Evolutionary conservation across 2,329 filamentous ascomycete genomes (phyloP).

Genomic region (Colletotrichum viniferum): DNA sequence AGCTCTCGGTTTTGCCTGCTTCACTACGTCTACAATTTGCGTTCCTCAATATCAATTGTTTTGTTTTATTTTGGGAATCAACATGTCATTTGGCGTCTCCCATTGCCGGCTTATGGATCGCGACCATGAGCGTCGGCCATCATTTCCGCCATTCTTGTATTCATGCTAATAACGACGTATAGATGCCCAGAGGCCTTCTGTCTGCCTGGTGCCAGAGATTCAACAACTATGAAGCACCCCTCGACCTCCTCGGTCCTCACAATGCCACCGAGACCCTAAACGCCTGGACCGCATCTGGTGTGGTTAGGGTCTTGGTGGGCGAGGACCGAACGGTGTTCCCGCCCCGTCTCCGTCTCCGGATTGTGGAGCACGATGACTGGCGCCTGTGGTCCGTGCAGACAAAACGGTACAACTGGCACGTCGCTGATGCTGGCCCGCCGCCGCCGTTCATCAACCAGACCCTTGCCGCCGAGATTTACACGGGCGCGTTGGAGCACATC

Average conservation of each 20-base stretch:
- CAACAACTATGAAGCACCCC: background rate
- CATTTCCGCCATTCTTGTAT: background rate
- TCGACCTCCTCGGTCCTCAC: background rate
- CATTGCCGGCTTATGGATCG: background rate
- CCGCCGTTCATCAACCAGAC: background rate
- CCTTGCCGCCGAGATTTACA: constrained; percentile 1
- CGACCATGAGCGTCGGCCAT: background rate
- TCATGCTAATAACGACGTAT: background rate
- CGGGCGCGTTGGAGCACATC: background rate
- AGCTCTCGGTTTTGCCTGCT: no score
- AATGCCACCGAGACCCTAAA: background rate
- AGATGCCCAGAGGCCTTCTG: background rate
- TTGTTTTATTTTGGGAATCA: no score
- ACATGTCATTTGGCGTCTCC: background rate
- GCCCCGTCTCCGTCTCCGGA: constrained; percentile 3
- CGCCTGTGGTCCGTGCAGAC: constrained; percentile 6
- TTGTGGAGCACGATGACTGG: background rate
- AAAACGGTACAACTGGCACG: background rate
- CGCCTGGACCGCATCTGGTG: background rate
- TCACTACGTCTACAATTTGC: no score
- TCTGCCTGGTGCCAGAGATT: background rate
- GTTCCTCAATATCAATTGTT: no score
- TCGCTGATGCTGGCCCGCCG: background rate
- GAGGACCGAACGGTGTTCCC: background rate
- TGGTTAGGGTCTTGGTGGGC: background rate